These are phyloP conservation scores for Halophytophthora batemanensis DNA, from an alignment of 352 stramenopile genomes.

Conservation along the genomic window DNA sequence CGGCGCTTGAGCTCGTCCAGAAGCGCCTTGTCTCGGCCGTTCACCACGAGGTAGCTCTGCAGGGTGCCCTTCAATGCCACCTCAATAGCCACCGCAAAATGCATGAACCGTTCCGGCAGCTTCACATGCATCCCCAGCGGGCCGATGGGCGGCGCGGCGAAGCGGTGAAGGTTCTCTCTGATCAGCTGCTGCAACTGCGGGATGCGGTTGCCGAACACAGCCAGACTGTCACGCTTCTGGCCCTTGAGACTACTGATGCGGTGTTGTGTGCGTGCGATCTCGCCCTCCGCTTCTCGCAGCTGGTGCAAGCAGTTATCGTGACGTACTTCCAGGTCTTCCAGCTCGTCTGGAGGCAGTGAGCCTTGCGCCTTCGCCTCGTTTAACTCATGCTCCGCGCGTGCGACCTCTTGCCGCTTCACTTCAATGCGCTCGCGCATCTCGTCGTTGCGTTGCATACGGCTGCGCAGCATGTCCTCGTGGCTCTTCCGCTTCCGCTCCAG, in stretches of 20 bases:
- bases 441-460: slow-evolving; percentile 53
- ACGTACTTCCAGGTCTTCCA: slow-evolving; percentile 60
- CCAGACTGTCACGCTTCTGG: slow-evolving; percentile 60
- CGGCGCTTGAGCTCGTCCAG: slow-evolving; percentile 73
- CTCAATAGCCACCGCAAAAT: slow-evolving; percentile 71
- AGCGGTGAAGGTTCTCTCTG: slow-evolving; percentile 61
- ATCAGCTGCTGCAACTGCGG: slow-evolving; percentile 75
- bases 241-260: slow-evolving; percentile 44
- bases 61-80: slow-evolving; percentile 69
- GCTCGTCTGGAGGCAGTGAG: slow-evolving; percentile 21
- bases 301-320: slow-evolving; percentile 55
- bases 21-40: slow-evolving; percentile 71
- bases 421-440: slow-evolving; percentile 58
- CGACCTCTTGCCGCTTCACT: slow-evolving; percentile 42
- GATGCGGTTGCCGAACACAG: slow-evolving; percentile 66
- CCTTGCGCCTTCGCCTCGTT: slow-evolving; percentile 30
- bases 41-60: slow-evolving; percentile 75
- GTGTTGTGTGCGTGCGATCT: slow-evolving; percentile 39
- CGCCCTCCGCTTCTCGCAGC: slow-evolving; percentile 51
- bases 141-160: slow-evolving; percentile 64
- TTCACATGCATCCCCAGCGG: slow-evolving; percentile 73
- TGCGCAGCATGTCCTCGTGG: slow-evolving; percentile 57
- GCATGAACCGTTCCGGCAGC: slow-evolving; percentile 60
- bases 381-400: slow-evolving; percentile 36
- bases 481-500: slow-evolving; percentile 49